Base-by-base conservation (phyloP, 1,284 basidiomycete genomes). In the Vanrija sp. region DNA sequence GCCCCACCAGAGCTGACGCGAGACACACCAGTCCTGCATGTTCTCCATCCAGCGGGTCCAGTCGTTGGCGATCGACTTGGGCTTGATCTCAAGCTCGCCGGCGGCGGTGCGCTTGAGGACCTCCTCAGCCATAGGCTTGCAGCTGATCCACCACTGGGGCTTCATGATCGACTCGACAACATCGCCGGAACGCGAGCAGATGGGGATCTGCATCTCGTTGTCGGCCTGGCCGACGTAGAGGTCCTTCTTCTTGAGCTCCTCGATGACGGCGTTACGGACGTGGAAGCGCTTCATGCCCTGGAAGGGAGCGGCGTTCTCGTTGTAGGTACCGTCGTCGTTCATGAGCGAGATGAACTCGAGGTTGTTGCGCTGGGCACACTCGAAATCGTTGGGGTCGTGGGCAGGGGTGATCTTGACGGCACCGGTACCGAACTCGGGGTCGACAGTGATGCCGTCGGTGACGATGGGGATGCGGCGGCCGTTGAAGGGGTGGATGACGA, bases 361-460 rank as follows among this genome's bases (percentile, higher is more conserved):
- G 12, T 87, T 84, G 75, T 98, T 92, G 43, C 95, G 80, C 68
- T 85, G 73, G 27, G 92, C 96, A 63, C 95, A 92, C 66, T 95
- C 92, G 75, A 96, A 98, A 82, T 98, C 95, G 72, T 96, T 96
- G 36, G 86, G 88, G 74, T 98, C 96, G 73, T 98, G 96, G 0
- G 95, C 96, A n/a, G 96, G 96, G 0, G 96, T 98, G 72, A 98
- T 98, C 80, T 99, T 98, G 56, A 98, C 95, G 6, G 95, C 96
- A 77, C 96, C 96, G 23, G 96, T 99, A 51, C 96, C 96, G 65
- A 98, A 98, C 38, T 84, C 83, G 86, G 93, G 97, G 75, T 98
- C 95, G 61, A 97, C 95, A 51, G 81, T 80, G 66, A 90, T 86
- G 39, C 81, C 78, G 71, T 98, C 96, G 41, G 85, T 82, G 54